Evolutionary conservation across 1,284 basidiomycete genomes (phyloP).

Genomic region (Fomitiporia mediterranea): DNA sequence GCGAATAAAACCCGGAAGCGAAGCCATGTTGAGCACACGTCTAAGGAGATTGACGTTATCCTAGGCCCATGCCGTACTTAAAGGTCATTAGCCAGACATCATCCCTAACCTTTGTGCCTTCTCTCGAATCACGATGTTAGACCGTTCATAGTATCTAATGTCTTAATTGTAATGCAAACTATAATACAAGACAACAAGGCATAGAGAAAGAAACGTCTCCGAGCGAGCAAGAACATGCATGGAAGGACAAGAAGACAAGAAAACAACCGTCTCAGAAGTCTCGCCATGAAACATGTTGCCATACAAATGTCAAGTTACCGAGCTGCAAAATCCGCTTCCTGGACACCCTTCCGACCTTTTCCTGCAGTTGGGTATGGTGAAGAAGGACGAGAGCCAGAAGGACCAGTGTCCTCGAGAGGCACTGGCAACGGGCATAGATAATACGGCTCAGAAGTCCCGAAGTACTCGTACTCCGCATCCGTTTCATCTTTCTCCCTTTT

Average conservation of each 20-base stretch:
- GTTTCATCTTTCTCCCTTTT: conserved; percentile 2
- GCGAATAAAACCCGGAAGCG: too few species aligned
- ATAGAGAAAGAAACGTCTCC: neutral
- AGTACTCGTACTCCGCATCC: conserved; percentile 20
- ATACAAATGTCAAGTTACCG: conserved; percentile 27
- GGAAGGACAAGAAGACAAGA: too few species aligned
- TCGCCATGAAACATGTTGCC: neutral
- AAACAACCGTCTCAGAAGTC: too few species aligned
- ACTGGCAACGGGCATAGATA: conserved; percentile 47
- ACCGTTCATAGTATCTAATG: neutral
- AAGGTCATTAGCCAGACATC: too few species aligned
- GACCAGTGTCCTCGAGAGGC: conserved; percentile 44
- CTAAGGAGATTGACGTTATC: too few species aligned
- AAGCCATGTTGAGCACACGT: too few species aligned
- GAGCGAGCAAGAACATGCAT: neutral
- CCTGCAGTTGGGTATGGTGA: conserved; percentile 7
- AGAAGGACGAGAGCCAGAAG: conserved; percentile 21
- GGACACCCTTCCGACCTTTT: conserved; percentile 25
- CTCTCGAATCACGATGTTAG: too few species aligned
- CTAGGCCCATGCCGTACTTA: too few species aligned
- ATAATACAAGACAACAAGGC: neutral
- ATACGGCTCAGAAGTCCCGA: conserved; percentile 22
- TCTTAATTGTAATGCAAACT: neutral
- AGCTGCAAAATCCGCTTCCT: conserved; percentile 33
- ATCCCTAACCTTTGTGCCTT: too few species aligned